Conservation (phyloP, 768 basidiomycete species). For the Boletus vinaceobasis region DNA sequence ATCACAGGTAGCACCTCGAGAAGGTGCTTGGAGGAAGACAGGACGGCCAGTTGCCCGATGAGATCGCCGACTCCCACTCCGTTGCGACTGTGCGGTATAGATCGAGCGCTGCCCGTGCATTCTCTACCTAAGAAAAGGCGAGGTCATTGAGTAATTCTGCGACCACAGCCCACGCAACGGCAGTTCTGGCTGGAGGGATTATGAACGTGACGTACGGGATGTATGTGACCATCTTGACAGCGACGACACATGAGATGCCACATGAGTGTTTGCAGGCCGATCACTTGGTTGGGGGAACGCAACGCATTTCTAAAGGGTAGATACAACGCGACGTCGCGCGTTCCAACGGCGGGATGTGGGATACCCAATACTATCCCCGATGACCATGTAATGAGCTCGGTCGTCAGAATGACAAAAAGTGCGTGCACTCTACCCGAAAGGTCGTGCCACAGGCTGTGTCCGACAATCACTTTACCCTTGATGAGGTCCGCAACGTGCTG, state of each 20-base stretch:
- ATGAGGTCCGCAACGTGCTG: slow-evolving; percentile 61
- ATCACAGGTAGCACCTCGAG: slow-evolving; percentile 71
- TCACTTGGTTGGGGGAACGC: slow-evolving; percentile 58
- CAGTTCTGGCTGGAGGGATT: background rate
- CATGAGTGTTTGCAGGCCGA: slow-evolving; percentile 75
- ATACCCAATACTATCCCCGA: slow-evolving; percentile 64
- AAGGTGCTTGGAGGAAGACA: slow-evolving; percentile 74
- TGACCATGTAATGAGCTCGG: slow-evolving; percentile 12
- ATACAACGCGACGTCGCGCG: slow-evolving; percentile 79
- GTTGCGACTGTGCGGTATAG: slow-evolving; percentile 52
- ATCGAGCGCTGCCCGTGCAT: slow-evolving; percentile 59
- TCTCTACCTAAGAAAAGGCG: slow-evolving; percentile 56
- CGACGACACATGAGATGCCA: slow-evolving; percentile 81
- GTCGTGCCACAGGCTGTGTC: slow-evolving; percentile 79
- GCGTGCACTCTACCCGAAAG: slow-evolving; percentile 54
- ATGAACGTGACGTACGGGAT: slow-evolving; percentile 54
- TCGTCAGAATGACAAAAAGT: background rate
- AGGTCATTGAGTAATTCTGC: slow-evolving; percentile 10
- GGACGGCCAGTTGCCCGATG: slow-evolving; percentile 68
- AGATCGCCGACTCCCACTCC: slow-evolving; percentile 66
- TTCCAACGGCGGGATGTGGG: slow-evolving; percentile 72
- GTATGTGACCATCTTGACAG: slow-evolving; percentile 66
- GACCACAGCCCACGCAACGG: background rate
- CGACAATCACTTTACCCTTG: slow-evolving; percentile 68
- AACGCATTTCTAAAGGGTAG: slow-evolving; percentile 75